Base-by-base conservation (phyloP, 2,329 filamentous ascomycete genomes). In the Ophiostoma australiae region DNA sequence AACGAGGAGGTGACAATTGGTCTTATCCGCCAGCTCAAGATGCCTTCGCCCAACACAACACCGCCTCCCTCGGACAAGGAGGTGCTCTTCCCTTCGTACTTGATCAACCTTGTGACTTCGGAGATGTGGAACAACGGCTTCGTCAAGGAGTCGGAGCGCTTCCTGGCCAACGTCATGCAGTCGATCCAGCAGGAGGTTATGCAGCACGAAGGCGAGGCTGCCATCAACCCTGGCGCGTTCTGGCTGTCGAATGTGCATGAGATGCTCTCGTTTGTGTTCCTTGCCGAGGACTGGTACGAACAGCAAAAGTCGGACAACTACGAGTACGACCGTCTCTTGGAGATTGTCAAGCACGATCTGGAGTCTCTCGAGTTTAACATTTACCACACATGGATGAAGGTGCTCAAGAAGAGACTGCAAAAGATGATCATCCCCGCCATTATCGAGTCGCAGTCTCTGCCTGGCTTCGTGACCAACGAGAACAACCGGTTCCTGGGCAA, bases 111-210 rank as follows among this genome's bases (percentile, higher is more conserved):
- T 73, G 95, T 99, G 74, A 99, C 95, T 15, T 98, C 94, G 20
- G 95, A 99, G 83, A 99, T 99, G 95, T 99, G 95, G 95, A 99
- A 99, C 84, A 99, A 99, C 77, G 95, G 95, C 67, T 99, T 97
- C 78, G 95, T 99, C 76, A 99, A 99, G 84, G 95, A 99, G 82
- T 98, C 95, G 4, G 95, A 99, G 82, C 91, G 94, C 70, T 99
- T 99, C 87, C 86, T 99, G 74, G 95, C 95, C 78, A 99, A 98
- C 77, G 95, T 99, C 74, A 99, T 99, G 95, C 95, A 98, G 82
- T 97, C 94, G 8, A 98, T 99, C 77, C 95, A 99, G 80, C 94
- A 98, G 80, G 95, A 99, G 80, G 95, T 99, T 71, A 98, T 99
- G 95, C 92, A 97, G 78, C 93, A 99, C 79, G 94, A 99, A 76